A percentile compares a stretch with the other conserved stretches of the same genome.
Evolutionary conservation across 2,329 filamentous ascomycete genomes (phyloP).

Genomic region (Chalara sp.): DNA sequence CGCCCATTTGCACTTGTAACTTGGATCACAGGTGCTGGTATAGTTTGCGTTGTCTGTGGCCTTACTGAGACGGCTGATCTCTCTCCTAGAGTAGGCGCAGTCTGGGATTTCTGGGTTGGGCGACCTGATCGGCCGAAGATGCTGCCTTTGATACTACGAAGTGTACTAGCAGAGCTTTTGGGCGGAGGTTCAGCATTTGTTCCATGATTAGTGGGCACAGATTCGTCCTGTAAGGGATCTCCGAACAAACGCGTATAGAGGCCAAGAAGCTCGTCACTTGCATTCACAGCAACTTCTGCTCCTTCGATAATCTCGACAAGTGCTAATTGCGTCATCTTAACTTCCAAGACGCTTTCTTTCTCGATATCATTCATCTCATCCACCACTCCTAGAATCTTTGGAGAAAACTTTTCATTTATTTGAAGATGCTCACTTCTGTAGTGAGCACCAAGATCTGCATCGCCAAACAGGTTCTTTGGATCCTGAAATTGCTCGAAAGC

Average conservation of each 20-base stretch:
- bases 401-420: conserved; percentile 24
- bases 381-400: conserved; percentile 45
- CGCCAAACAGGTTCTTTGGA: conserved; percentile 61
- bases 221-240: conserved; percentile 37
- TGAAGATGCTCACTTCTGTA: conserved; percentile 65
- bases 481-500: conserved; percentile 86
- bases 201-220: background rate
- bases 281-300: conserved; percentile 78
- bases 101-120: conserved; percentile 36
- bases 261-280: conserved; percentile 75
- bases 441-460: conserved; percentile 36
- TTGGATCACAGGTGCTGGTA: conserved; percentile 61
- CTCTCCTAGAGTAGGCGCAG: conserved; percentile 25
- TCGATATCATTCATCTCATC: conserved; percentile 79
- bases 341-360: conserved; percentile 81
- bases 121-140: conserved; percentile 61
- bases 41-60: conserved; percentile 19
- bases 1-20: conserved; percentile 59
- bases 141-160: conserved; percentile 64
- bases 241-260: conserved; percentile 80
- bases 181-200: conserved; percentile 36
- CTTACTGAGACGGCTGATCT: conserved; percentile 25
- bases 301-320: conserved; percentile 80
- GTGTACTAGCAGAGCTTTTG: conserved; percentile 63
- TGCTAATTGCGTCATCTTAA: conserved; percentile 90